A percentile compares a stretch with the other conserved stretches of the same genome.
Conservation (phyloP, 73 alveolate genomes). For the Stentor roeselii region DNA sequence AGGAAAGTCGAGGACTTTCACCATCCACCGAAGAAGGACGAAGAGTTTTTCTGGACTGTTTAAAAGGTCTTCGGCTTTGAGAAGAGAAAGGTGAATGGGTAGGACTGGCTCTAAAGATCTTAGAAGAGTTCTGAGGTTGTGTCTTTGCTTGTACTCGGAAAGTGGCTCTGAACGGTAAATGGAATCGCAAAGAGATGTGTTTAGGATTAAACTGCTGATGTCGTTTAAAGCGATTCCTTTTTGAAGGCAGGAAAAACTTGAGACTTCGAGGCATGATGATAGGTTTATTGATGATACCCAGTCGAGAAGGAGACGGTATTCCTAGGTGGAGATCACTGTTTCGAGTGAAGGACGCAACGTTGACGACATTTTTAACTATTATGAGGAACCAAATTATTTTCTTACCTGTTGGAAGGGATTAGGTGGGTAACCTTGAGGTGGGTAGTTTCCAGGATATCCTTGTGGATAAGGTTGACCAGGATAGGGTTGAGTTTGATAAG, state of each 20-base stretch:
- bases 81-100: neutral
- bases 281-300: constrained; percentile 51
- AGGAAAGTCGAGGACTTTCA: constrained; percentile 16
- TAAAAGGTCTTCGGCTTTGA: neutral
- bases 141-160: neutral
- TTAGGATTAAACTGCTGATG: neutral
- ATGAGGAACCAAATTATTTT: too few relatives aligned
- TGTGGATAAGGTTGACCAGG: too few relatives aligned
- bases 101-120: neutral
- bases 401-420: too few relatives aligned
- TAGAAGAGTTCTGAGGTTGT: neutral
- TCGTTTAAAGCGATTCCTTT: constrained; percentile 32
- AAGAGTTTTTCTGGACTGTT: neutral
- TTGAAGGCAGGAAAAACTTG: constrained; percentile 22
- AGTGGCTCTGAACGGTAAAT: neutral
- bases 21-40: neutral
- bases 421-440: too few relatives aligned
- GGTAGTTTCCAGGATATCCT: too few relatives aligned
- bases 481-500: too few relatives aligned
- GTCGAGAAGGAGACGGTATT: constrained; percentile 28
- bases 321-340: neutral
- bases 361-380: too few relatives aligned
- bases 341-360: too few relatives aligned
- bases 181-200: neutral
- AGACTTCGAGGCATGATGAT: constrained; percentile 49